These are phyloP conservation scores for Malus hybrid DNA, from an alignment of 331 rosid genomes.

Conservation along the genomic window DNA sequence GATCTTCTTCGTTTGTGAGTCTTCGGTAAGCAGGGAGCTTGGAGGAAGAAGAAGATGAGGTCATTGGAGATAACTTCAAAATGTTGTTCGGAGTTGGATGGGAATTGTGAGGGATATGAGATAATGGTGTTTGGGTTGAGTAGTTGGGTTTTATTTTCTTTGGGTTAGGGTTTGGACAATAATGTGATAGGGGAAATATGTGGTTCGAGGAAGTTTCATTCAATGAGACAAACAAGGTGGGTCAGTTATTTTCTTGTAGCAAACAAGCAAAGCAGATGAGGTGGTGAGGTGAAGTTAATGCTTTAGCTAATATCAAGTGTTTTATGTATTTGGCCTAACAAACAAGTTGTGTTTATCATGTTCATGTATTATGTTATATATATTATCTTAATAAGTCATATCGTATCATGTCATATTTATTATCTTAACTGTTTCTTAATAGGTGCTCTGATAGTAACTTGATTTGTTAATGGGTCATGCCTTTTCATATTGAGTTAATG, in stretches of 20 bases:
- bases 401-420: accelerated
- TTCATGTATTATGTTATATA: accelerated
- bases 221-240: not conserved
- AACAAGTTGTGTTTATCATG: accelerated
- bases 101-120: not conserved
- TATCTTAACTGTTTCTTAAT: too few species aligned
- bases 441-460: too few species aligned
- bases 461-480: too few species aligned
- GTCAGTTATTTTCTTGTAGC: not conserved
- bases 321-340: too few species aligned
- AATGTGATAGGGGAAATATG: not conserved
- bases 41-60: not conserved
- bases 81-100: not conserved
- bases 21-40: conserved; percentile 46
- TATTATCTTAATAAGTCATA: too few species aligned
- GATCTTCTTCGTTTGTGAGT: conserved; percentile 28
- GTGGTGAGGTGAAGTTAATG: not conserved
- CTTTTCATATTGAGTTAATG: too few species aligned
- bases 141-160: not conserved
- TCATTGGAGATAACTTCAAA: conserved; percentile 1
- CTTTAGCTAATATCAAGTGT: not conserved
- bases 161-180: not conserved
- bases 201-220: not conserved
- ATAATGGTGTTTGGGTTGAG: not conserved
- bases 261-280: not conserved